Percentiles rank a stretch among this genome's conserved stretches.
These are phyloP conservation scores for Ceratocystis eucalypticola DNA, from an alignment of 2,329 filamentous ascomycete genomes.

Conservation along the genomic window DNA sequence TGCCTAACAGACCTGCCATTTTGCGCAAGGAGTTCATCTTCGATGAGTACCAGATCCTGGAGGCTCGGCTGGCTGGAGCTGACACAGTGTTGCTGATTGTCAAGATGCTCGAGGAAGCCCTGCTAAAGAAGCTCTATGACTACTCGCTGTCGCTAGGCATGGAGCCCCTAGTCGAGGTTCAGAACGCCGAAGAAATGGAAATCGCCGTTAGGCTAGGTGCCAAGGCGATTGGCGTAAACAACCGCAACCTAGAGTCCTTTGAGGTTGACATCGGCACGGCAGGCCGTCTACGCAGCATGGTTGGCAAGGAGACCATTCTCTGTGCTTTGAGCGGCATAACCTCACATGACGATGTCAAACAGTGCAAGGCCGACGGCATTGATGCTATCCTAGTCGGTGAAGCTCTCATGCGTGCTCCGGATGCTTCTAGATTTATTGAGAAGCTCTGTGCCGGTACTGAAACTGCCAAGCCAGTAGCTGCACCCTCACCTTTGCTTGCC, in stretches of 20 bases:
- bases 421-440: conserved; percentile 71
- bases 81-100: conserved; percentile 93
- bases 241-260: conserved; percentile 90
- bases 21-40: conserved; percentile 96
- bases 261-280: conserved; percentile 93
- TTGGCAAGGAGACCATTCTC: conserved; percentile 72
- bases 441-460: conserved; percentile 57
- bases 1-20: conserved; percentile 84
- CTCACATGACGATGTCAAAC: conserved; percentile 71
- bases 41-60: conserved; percentile 94
- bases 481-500: conserved; percentile 47
- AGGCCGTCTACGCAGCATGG: conserved; percentile 72
- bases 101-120: conserved; percentile 68
- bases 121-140: conserved; percentile 65
- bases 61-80: conserved; percentile 81
- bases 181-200: conserved; percentile 85
- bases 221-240: conserved; percentile 93
- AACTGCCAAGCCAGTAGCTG: conserved; percentile 25
- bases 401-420: conserved; percentile 80
- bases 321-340: conserved; percentile 93
- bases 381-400: conserved; percentile 90
- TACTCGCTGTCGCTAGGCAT: conserved; percentile 87
- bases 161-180: conserved; percentile 95
- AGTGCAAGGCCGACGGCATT: conserved; percentile 79
- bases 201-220: conserved; percentile 74